Percentiles rank a stretch among this genome's conserved stretches.
These are phyloP conservation scores for Jaltomata sinuosa DNA, from an alignment of 257 asterid genomes.

Conservation along the genomic window DNA sequence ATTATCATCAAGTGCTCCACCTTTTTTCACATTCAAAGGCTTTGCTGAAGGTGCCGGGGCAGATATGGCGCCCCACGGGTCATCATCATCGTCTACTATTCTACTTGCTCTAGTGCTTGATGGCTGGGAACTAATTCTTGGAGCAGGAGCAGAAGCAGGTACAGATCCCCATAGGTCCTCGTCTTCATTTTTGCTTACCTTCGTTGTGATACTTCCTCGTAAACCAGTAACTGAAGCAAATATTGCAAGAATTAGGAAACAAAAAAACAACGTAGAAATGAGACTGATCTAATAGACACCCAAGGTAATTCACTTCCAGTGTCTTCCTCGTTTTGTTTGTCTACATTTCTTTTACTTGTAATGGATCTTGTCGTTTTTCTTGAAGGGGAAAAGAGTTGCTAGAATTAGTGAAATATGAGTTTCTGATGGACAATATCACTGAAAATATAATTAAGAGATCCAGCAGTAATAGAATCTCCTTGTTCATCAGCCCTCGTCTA, in stretches of 20 bases:
- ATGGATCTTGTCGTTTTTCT: background rate
- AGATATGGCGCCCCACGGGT: slow-evolving; percentile 50
- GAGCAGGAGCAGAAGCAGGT: slow-evolving; percentile 29
- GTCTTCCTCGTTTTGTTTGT: background rate
- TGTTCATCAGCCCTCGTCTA: background rate
- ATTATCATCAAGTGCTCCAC: slow-evolving; percentile 10
- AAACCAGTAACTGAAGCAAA: slow-evolving; percentile 49
- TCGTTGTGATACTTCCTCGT: slow-evolving; percentile 37
- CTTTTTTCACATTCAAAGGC: slow-evolving; percentile 4
- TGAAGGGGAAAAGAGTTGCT: background rate
- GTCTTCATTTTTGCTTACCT: slow-evolving; percentile 41
- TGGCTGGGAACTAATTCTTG: slow-evolving; percentile 24
- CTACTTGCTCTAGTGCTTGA: slow-evolving; percentile 25
- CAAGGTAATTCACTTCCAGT: background rate
- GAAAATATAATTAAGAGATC: background rate
- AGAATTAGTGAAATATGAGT: background rate
- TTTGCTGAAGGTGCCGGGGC: slow-evolving; percentile 44
- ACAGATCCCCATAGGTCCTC: slow-evolving; percentile 51
- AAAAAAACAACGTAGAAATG: background rate
- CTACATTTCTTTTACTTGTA: background rate
- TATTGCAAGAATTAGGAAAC: background rate
- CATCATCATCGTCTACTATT: slow-evolving; percentile 34
- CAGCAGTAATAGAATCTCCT: background rate
- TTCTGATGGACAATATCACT: background rate
- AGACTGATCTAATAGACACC: background rate